These are phyloP conservation scores for Euphorbia pulcherrima DNA, from an alignment of 345 rosid genomes.

Conservation along the genomic window DNA sequence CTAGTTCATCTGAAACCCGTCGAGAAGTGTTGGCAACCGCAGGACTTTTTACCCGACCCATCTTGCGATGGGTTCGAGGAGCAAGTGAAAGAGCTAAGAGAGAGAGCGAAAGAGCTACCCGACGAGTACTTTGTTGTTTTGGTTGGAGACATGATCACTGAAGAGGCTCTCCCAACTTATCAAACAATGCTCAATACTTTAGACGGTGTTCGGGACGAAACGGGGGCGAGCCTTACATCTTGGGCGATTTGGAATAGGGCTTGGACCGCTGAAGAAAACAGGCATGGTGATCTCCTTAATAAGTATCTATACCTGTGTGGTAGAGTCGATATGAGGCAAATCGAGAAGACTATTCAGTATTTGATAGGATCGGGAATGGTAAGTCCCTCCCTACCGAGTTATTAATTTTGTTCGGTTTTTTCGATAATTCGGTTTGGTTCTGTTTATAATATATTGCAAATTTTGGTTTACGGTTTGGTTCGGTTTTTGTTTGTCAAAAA, in stretches of 20 bases:
- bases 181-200: slow-evolving; percentile 74
- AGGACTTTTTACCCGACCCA: slow-evolving; percentile 86
- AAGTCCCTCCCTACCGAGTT: slow-evolving; percentile 10
- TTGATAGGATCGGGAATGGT: slow-evolving; percentile 76
- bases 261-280: slow-evolving; percentile 76
- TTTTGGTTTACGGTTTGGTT: no score
- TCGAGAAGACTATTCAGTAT: slow-evolving; percentile 71
- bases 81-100: slow-evolving; percentile 73
- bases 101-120: slow-evolving; percentile 72
- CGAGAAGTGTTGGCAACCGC: slow-evolving; percentile 93
- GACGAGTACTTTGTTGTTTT: slow-evolving; percentile 81
- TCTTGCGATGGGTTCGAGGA: slow-evolving; percentile 75
- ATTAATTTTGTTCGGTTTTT: no score
- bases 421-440: no score
- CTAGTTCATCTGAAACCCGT: slow-evolving; percentile 72
- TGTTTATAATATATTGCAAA: no score
- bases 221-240: slow-evolving; percentile 74
- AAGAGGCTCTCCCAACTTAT: slow-evolving; percentile 83
- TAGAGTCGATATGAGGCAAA: slow-evolving; percentile 64
- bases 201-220: slow-evolving; percentile 76
- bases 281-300: slow-evolving; percentile 72
- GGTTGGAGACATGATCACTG: slow-evolving; percentile 87
- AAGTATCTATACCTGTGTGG: slow-evolving; percentile 69
- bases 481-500: no score
- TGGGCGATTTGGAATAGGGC: slow-evolving; percentile 73